A percentile compares a stretch with the other conserved stretches of the same genome.
Evolutionary conservation across 495 filamentous ascomycete genomes (phyloP).

Genomic region (Chaetomium fimeti): DNA sequence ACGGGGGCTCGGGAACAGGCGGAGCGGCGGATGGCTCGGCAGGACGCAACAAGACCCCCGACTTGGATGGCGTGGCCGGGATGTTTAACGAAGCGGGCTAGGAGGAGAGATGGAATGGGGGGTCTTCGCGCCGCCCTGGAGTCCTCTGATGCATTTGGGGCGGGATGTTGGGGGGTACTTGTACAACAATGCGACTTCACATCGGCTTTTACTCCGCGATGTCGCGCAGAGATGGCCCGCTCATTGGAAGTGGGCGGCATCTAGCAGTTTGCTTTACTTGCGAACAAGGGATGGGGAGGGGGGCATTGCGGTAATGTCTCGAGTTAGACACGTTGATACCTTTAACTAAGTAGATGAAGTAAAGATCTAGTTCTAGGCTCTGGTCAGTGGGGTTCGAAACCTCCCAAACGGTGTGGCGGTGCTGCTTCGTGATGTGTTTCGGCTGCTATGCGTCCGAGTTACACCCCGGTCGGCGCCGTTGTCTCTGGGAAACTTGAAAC

Average conservation of each 20-base stretch:
- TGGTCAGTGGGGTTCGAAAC: not conserved
- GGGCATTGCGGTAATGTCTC: not conserved
- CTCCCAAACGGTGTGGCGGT: not conserved
- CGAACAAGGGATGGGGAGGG: not conserved
- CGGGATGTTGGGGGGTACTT: not conserved
- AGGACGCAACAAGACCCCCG: constrained; percentile 34
- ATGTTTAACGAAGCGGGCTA: constrained; percentile 41
- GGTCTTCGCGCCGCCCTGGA: not conserved
- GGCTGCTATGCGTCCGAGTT: not conserved
- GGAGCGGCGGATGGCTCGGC: constrained; percentile 19
- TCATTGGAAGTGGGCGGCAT: not conserved
- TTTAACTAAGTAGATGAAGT: not conserved
- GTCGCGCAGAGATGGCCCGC: not conserved
- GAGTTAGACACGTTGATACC: constrained; percentile 6
- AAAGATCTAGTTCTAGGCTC: not conserved
- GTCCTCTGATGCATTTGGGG: not conserved
- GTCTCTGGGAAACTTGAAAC: not conserved
- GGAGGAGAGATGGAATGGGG: constrained; percentile 1
- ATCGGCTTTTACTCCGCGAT: not conserved
- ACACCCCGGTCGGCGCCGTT: not conserved
- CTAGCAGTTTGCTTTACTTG: not conserved
- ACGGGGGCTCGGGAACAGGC: not conserved
- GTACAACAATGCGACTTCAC: not conserved
- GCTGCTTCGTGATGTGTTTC: constrained; percentile 14
- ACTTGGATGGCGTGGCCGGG: constrained; percentile 45